Evolutionary conservation across 2,329 filamentous ascomycete genomes (phyloP), one percentile per base, ranked within the genome.

Genomic region (Hansfordia pulvinata): DNA sequence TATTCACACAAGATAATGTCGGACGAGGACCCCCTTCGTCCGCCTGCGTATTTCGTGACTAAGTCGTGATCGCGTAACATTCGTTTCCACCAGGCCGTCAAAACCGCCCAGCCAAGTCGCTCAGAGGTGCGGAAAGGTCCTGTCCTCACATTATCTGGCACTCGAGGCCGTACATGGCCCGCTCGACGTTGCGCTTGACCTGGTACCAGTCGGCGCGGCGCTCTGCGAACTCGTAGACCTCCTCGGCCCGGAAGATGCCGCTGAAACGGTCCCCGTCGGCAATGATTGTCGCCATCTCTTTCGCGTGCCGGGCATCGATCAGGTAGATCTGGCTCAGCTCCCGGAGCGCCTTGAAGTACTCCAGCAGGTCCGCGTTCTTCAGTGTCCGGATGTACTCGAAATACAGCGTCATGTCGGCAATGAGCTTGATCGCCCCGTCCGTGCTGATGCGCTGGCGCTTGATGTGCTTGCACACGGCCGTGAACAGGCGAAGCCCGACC

Each of bases 151-250:
- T 96, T 22, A 92, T 46, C 23, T 49, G 50, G 52, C 90, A 98
- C 33, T 90, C 88, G 49, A 93, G 71, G 4, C 90, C 90, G 55
- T 94, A 96, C 85, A 98, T 94, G 34, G 85, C 85, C 54, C 81
- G 78, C 61, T 98, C 90, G 5, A 98, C 90, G 35, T 85, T 74
- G 36, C 70, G 73, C 57, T 79, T 80, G 8, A 98, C 83, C 40
- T 78, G 68, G 49, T 90, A 93, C 90, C 90, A 98, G 56, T 98
- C 90, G 26, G 86, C 86, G 39, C 90, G 64, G 38, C 90, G 63
- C 54, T 94, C 85, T 2, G 88, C 90, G 58, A 92, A 98, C 59
- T 96, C 88, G 44, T 93, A 93, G 4, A 96, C 90, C 58, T 98
- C 90, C 51, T 98, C 90, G 0, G 88, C 83, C 12, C 86, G 69